A percentile compares a stretch with the other conserved stretches of the same genome.
These are phyloP conservation scores for Glycine tomentella DNA, from an alignment of 306 rosid genomes.

Conservation along the genomic window DNA sequence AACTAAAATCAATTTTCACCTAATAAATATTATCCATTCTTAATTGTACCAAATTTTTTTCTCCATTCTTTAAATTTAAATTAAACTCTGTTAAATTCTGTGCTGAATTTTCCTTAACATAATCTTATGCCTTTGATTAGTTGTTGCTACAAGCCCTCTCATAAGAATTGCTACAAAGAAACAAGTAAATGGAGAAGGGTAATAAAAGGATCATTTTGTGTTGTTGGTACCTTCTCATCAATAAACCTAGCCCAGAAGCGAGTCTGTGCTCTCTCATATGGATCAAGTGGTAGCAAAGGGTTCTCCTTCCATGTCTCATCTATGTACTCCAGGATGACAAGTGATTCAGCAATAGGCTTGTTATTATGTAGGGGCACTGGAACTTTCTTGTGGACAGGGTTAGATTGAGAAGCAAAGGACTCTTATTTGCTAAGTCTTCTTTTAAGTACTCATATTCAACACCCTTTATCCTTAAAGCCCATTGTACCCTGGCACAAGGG, in stretches of 20 bases:
- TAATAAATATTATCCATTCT: too few relatives aligned
- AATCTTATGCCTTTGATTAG: not conserved
- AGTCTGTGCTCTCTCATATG: constrained; percentile 51
- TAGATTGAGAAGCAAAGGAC: constrained; percentile 55
- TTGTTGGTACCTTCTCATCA: constrained; percentile 56
- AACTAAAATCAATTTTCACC: too few relatives aligned
- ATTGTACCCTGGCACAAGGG: constrained; percentile 54
- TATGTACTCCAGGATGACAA: constrained; percentile 60
- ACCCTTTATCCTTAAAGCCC: constrained; percentile 62
- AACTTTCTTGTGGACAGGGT: constrained; percentile 62
- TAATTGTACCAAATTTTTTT: too few relatives aligned
- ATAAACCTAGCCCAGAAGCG: constrained; percentile 61
- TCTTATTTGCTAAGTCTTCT: constrained; percentile 57
- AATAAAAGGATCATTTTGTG: not conserved
- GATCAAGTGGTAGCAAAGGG: constrained; percentile 51
- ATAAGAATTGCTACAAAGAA: not conserved
- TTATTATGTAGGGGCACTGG: constrained; percentile 54
- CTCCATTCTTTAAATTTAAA: too few relatives aligned
- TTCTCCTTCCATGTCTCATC: constrained; percentile 64
- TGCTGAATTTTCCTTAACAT: not conserved
- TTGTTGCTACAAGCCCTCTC: not conserved
- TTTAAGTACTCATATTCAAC: constrained; percentile 54
- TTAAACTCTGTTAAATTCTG: not conserved
- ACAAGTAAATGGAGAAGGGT: too few relatives aligned
- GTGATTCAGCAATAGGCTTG: constrained; percentile 54